Percentiles rank a stretch among this genome's conserved stretches.
Evolutionary conservation across 495 filamentous ascomycete genomes (phyloP).

Genomic region (Halenospora varia): DNA sequence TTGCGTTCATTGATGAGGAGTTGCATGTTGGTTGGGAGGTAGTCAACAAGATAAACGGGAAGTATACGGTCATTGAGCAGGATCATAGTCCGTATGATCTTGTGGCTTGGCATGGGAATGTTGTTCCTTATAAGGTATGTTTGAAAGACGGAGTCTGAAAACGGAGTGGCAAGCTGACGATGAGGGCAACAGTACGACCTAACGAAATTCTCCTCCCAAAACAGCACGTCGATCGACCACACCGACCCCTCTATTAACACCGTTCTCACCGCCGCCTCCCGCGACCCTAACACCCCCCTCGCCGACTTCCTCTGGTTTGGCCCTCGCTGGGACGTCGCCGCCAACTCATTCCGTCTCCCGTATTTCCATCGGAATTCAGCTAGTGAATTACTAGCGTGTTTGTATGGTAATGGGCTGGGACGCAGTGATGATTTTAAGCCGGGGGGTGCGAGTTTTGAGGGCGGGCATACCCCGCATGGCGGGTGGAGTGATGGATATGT

Average conservation of each 20-base stretch:
- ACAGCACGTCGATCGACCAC: constrained; percentile 69
- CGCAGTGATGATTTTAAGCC: constrained; percentile 52
- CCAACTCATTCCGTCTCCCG: constrained; percentile 77
- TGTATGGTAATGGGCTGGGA: constrained; percentile 49
- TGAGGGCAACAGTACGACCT: constrained; percentile 66
- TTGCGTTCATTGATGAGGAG: constrained; percentile 52
- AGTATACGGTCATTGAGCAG: constrained; percentile 60
- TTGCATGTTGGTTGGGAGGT: constrained; percentile 47
- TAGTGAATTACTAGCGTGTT: constrained; percentile 52
- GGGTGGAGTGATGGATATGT: constrained; percentile 51
- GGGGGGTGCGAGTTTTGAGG: constrained; percentile 53
- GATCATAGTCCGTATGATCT: constrained; percentile 77
- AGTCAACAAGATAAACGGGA: constrained; percentile 62
- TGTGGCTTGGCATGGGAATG: constrained; percentile 77
- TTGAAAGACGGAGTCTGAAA: constrained; percentile 21
- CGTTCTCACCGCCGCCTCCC: constrained; percentile 69
- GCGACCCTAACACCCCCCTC: constrained; percentile 62
- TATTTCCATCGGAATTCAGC: constrained; percentile 78
- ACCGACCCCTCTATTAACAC: constrained; percentile 82
- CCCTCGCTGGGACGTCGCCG: constrained; percentile 73
- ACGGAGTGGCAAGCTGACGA: not conserved
- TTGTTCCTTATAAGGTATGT: constrained; percentile 72
- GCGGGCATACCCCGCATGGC: constrained; percentile 55
- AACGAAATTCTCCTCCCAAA: constrained; percentile 66
- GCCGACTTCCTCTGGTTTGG: constrained; percentile 85